Evolutionary conservation across 805 yeast species (phyloP).

Genomic region (Saccharomycopsis fermentans): DNA sequence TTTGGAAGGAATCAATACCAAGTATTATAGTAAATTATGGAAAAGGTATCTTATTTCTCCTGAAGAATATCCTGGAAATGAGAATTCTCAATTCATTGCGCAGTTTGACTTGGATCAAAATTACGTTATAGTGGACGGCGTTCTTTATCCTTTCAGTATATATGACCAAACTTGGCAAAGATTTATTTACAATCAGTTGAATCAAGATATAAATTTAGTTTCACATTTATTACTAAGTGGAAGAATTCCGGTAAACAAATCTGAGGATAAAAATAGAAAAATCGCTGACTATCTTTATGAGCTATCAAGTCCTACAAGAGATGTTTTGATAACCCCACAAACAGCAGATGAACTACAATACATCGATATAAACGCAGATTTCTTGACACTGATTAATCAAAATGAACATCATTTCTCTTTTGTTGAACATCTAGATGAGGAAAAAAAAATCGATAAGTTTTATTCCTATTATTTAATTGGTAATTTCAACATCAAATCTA

Average conservation of each 20-base stretch:
- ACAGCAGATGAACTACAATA: constrained; percentile 26
- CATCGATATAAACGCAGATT: constrained; percentile 20
- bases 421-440: not conserved
- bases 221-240: constrained; percentile 22
- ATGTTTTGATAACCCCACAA: constrained; percentile 43
- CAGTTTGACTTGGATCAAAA: constrained; percentile 38
- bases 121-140: constrained; percentile 63
- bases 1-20: not conserved
- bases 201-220: constrained; percentile 37
- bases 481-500: constrained; percentile 32
- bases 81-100: constrained; percentile 24
- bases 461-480: constrained; percentile 41
- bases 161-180: constrained; percentile 39
- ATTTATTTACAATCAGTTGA: constrained; percentile 40
- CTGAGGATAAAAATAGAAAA: constrained; percentile 23
- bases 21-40: constrained; percentile 9
- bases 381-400: constrained; percentile 5
- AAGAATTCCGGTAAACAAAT: constrained; percentile 21
- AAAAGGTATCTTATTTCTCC: constrained; percentile 5
- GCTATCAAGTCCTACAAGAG: constrained; percentile 35
- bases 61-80: constrained; percentile 10
- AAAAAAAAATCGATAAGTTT: constrained; percentile 18
- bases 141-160: constrained; percentile 40
- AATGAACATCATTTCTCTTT: constrained; percentile 20
- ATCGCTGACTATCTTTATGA: constrained; percentile 35